Evolutionary conservation across 176 grass and related monocot species (phyloP).

Genomic region (Eleusine coracana): DNA sequence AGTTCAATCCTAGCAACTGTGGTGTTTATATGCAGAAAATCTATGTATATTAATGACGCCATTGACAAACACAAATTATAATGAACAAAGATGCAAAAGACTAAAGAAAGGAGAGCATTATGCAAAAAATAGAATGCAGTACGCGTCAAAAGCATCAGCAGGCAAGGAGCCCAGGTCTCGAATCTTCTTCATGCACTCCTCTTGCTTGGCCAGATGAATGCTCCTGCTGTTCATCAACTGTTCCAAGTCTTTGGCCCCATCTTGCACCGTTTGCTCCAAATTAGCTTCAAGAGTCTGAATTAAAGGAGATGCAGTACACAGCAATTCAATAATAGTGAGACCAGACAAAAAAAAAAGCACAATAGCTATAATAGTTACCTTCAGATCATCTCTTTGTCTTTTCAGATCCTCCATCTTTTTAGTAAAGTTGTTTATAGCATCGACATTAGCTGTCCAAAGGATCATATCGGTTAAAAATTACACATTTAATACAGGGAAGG

Average conservation of each 20-base stretch:
- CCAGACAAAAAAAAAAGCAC: conserved; percentile 27
- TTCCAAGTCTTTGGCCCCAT: conserved; percentile 81
- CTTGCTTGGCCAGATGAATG: conserved; percentile 80
- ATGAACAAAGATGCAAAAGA: neutral
- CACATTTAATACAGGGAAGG: conserved; percentile 9
- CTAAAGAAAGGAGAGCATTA: neutral
- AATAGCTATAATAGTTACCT: conserved; percentile 50
- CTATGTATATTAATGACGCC: neutral
- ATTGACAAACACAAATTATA: neutral
- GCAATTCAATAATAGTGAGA: conserved; percentile 23
- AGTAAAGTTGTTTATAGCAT: conserved; percentile 62
- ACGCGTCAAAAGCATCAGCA: conserved; percentile 95
- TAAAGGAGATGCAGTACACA: conserved; percentile 33
- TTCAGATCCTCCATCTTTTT: conserved; percentile 71
- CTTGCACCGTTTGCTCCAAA: conserved; percentile 80
- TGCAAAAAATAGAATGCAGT: conserved; percentile 30
- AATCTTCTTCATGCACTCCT: conserved; percentile 97
- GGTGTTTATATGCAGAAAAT: conserved; percentile 33
- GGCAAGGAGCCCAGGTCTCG: conserved; percentile 93
- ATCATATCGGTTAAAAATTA: conserved; percentile 25
- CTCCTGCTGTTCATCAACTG: conserved; percentile 83
- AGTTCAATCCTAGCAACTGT: neutral
- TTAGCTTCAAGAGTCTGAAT: conserved; percentile 71
- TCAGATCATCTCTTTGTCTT: conserved; percentile 75
- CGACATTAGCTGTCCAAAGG: conserved; percentile 56